phyloP scores from a whole-genome alignment of 768 basidiomycete species.

The Dacryopinax spathularia region DNA sequence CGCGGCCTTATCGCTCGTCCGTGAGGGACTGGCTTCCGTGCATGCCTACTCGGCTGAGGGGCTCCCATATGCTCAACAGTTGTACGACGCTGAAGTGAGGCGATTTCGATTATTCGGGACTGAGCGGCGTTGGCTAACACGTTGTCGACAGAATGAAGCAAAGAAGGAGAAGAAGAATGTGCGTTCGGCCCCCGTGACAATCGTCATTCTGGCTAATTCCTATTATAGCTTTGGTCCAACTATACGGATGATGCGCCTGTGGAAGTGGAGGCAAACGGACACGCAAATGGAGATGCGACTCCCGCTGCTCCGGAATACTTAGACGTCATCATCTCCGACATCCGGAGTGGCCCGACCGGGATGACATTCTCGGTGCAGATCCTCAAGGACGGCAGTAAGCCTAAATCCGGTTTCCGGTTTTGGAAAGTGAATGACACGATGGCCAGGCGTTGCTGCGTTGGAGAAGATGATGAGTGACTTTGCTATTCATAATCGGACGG shows the following conservation, averaged over 20 bases:
- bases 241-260: conserved; percentile 40
- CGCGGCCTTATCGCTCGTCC: conserved; percentile 65
- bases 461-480: conserved; percentile 94
- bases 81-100: conserved; percentile 70
- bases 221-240: conserved; percentile 64
- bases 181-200: conserved; percentile 19
- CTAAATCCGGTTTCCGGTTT: neutral
- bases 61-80: conserved; percentile 61
- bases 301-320: conserved; percentile 69
- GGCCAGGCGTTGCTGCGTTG: conserved; percentile 69
- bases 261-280: conserved; percentile 19
- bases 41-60: conserved; percentile 78
- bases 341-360: conserved; percentile 59
- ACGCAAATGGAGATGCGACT: conserved; percentile 7
- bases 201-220: neutral
- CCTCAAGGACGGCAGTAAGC: conserved; percentile 72
- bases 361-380: conserved; percentile 77
- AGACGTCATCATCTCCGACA: conserved; percentile 84
- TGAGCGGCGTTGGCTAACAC: conserved; percentile 2
- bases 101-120: neutral
- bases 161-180: conserved; percentile 69
- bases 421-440: neutral
- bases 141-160: conserved; percentile 47
- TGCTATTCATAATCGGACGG: conserved; percentile 64
- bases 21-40: conserved; percentile 77